These are phyloP conservation scores for Kluyveromyces sp. DNA, from an alignment of 1,139 yeast species.

Conservation along the genomic window DNA sequence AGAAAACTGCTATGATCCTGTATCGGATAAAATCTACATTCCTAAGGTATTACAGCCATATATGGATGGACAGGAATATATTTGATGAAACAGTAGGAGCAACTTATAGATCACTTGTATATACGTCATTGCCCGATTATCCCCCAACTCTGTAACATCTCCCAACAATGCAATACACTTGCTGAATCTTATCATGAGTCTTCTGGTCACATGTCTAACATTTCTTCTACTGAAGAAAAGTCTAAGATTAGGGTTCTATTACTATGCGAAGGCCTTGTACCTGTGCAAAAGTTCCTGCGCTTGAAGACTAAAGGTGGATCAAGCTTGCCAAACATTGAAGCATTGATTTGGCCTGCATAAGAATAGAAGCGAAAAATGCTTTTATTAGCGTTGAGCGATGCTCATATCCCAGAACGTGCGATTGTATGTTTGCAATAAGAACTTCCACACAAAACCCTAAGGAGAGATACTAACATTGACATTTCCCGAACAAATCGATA, in stretches of 20 bases:
- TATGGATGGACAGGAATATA: slow-evolving; percentile 52
- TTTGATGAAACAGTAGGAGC: slow-evolving; percentile 3
- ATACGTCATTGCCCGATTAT: background rate
- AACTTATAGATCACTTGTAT: background rate
- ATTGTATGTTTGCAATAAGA: slow-evolving; percentile 34
- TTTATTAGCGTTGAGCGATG: slow-evolving; percentile 83
- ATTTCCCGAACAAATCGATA: too few species aligned
- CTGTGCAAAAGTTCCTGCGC: too few species aligned
- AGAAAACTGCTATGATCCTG: slow-evolving; percentile 72
- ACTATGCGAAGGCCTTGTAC: too few species aligned
- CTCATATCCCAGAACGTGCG: slow-evolving; percentile 84
- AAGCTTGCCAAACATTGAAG: too few species aligned
- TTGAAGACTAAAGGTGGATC: too few species aligned
- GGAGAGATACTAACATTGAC: slow-evolving; percentile 1
- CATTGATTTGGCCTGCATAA: background rate
- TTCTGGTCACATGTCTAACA: background rate
- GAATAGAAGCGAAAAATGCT: slow-evolving; percentile 43
- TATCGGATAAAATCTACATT: slow-evolving; percentile 46
- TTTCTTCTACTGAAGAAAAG: background rate
- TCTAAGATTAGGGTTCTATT: background rate
- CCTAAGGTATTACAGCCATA: slow-evolving; percentile 63
- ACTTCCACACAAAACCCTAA: background rate
- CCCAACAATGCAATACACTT: too few species aligned
- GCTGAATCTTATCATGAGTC: too few species aligned
- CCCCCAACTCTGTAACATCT: too few species aligned